phyloP scores from a whole-genome alignment of 306 rosid species.

The Leucaena leucocephala region DNA sequence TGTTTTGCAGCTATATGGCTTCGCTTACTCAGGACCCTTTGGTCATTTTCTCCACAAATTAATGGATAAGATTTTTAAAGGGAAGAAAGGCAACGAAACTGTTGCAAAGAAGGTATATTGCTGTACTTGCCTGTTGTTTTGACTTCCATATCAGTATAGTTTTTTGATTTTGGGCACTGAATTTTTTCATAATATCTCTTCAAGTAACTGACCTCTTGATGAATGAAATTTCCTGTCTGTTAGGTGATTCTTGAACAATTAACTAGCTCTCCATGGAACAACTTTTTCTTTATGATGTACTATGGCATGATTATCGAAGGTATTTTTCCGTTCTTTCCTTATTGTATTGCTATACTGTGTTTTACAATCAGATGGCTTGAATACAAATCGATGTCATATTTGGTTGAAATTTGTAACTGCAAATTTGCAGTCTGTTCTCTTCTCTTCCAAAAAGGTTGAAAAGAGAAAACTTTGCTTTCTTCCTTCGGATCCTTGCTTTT shows the following conservation, averaged over 20 bases:
- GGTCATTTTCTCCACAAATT: constrained; percentile 88
- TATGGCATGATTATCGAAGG: constrained; percentile 95
- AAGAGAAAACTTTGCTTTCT: too few species aligned
- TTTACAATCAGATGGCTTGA: not conserved
- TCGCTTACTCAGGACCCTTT: constrained; percentile 86
- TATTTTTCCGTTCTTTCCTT: constrained; percentile 27
- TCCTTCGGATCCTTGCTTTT: not conserved
- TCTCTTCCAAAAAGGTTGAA: not conserved
- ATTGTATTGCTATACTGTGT: not conserved
- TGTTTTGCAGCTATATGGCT: constrained; percentile 81
- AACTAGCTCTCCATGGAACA: constrained; percentile 88
- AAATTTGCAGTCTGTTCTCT: not conserved
- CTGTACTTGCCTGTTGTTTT: constrained; percentile 15
- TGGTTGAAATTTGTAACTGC: constrained; percentile 4
- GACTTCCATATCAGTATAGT: not conserved
- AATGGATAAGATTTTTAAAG: constrained; percentile 84
- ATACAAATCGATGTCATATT: constrained; percentile 3
- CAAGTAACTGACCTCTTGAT: constrained; percentile 24
- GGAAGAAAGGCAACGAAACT: constrained; percentile 70
- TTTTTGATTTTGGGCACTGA: too few species aligned
- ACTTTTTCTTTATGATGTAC: constrained; percentile 79
- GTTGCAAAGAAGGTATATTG: constrained; percentile 75
- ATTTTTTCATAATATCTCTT: too few species aligned
- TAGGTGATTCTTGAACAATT: constrained; percentile 89
- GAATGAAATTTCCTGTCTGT: constrained; percentile 30